Conservation (phyloP, 306 rosid species). For the Dalbergia cochinchinensis region DNA sequence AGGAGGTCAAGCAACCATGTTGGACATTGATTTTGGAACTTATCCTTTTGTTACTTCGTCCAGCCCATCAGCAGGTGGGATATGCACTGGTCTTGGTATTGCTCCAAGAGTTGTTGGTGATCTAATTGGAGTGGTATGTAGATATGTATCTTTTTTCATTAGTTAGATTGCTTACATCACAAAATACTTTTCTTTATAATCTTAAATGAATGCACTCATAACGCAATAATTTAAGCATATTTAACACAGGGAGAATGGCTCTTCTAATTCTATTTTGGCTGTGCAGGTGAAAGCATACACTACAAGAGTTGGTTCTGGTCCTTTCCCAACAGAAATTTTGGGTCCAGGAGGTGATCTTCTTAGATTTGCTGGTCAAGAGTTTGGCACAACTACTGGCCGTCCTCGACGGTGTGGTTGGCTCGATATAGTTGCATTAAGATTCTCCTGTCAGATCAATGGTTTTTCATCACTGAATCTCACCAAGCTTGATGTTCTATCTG, state of each 20-base stretch:
- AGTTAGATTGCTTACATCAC: neutral
- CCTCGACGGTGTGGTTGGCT: conserved; percentile 99
- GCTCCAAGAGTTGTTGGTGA: conserved; percentile 95
- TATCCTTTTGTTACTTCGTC: conserved; percentile 98
- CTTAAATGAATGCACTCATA: neutral
- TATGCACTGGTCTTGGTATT: conserved; percentile 96
- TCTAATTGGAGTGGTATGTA: conserved; percentile 91
- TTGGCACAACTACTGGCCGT: conserved; percentile 97
- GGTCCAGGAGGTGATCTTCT: conserved; percentile 88
- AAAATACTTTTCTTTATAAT: neutral
- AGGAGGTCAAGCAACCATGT: conserved; percentile 98
- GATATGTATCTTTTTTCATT: conserved; percentile 21
- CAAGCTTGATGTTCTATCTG: conserved; percentile 91
- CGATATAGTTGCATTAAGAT: conserved; percentile 81
- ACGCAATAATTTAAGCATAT: conserved; percentile 1
- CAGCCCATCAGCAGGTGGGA: conserved; percentile 98
- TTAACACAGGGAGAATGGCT: conserved; percentile 29
- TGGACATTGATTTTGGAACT: conserved; percentile 97
- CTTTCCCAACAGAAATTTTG: conserved; percentile 91
- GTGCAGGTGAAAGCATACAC: conserved; percentile 96
- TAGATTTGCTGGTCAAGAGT: conserved; percentile 93
- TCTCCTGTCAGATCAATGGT: conserved; percentile 88
- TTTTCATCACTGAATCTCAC: conserved; percentile 90
- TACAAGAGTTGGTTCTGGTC: conserved; percentile 98
- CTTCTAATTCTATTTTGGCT: conserved; percentile 44